A percentile compares a stretch with the other conserved stretches of the same genome.
These are phyloP conservation scores for Sugiyamaella pinicola DNA, from an alignment of 1,139 yeast species.

Conservation along the genomic window DNA sequence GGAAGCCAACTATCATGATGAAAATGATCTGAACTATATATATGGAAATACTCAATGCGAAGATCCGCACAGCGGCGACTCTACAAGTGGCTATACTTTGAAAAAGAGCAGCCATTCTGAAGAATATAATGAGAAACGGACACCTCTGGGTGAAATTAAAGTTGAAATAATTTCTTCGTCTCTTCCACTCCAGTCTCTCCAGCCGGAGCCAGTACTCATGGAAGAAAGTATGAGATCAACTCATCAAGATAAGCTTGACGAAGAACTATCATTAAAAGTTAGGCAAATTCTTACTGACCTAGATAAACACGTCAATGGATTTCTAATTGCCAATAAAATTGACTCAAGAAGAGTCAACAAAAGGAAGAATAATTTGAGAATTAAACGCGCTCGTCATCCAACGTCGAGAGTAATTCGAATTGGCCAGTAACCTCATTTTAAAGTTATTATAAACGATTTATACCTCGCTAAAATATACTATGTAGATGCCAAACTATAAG, in stretches of 20 bases:
- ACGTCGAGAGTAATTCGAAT: slow-evolving; percentile 3
- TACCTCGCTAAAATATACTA: not conserved
- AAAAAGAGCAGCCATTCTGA: not conserved
- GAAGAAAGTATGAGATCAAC: no score
- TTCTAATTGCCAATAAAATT: not conserved
- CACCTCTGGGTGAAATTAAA: slow-evolving; percentile 3
- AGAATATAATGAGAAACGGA: not conserved
- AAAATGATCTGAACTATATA: slow-evolving; percentile 2
- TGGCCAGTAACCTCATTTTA: not conserved
- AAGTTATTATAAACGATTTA: no score
- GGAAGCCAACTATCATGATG: slow-evolving; percentile 2
- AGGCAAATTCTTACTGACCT: slow-evolving; percentile 1
- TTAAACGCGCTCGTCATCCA: slow-evolving; percentile 5
- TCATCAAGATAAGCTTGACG: not conserved
- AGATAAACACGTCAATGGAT: not conserved
- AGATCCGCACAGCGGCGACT: not conserved
- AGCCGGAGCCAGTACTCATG: not conserved
- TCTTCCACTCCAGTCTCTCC: not conserved
- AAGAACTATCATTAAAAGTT: not conserved
- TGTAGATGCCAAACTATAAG: not conserved
- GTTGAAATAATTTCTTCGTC: not conserved
- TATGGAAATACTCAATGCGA: not conserved
- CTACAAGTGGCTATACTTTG: not conserved
- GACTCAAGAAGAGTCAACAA: not conserved
- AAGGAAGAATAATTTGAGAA: not conserved